Evolutionary conservation across 495 filamentous ascomycete genomes (phyloP), one percentile per base, ranked within the genome.

Genomic region (Melanomma pulvis-pyrius): DNA sequence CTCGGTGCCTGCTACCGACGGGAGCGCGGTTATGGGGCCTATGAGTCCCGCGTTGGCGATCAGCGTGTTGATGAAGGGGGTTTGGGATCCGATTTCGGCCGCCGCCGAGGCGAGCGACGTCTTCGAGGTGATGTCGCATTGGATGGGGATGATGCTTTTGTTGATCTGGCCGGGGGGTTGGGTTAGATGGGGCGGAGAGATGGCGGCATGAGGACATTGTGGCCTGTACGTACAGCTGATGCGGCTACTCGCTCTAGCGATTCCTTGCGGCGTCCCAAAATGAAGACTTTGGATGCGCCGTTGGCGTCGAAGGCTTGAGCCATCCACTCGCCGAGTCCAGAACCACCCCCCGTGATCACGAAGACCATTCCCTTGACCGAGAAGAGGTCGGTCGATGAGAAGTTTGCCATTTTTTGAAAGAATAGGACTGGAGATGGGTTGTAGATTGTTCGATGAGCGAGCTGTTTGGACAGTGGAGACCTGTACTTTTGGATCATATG

Each of bases 281-380:
- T 54, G 51, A 54, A 54, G 12, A 54, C 51, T 30, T 54, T 54
- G 11, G 51, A 54, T 5, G 51, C 51, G 12, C 51, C 51, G 19
- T 54, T 54, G 19, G 9, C 29, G 26, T 54, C 51, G 5, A 54
- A 19, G 6, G 51, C 51, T 5, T 26, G 51, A 30, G 51, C 51
- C 51, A 54, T 54, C 8, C 8, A 54, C 26, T 57, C 53, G 19
- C 53, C 53, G 19, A 57, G 30, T 5, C 53, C 53, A 56, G 75
- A 82, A n/a, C 84, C 85, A 48, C 84, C 84, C 28, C 86, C 84
- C 2, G 86, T 88, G 49, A 89, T 76, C 13, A 86, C 82, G 36
- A 82, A 84, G 0, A 89, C 82, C 47, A 87, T 74, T 57, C 84
- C 83, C 32, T 86, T 78, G 39, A 87, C 84, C 47, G 77, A 73